phyloP scores from a whole-genome alignment of 2,329 filamentous ascomycete species.

The Aspergillus quadrilineatus region DNA sequence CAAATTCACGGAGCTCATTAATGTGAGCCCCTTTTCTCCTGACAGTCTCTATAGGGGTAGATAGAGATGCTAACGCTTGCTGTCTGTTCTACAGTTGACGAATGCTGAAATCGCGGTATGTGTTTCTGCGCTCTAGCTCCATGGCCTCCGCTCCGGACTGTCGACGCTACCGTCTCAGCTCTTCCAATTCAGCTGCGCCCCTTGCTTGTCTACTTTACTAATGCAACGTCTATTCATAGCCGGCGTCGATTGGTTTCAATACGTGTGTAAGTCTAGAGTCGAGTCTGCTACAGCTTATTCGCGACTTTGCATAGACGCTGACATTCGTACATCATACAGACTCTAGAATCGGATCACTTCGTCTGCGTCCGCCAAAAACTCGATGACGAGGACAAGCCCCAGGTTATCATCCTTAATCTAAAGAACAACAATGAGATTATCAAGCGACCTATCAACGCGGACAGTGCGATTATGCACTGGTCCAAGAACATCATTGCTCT shows the following conservation, averaged over 20 bases:
- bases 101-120: conserved; percentile 56
- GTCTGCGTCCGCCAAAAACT: conserved; percentile 96
- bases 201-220: conserved; percentile 20
- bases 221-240: conserved; percentile 47
- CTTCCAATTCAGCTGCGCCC: neutral
- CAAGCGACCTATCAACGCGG: conserved; percentile 93
- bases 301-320: conserved; percentile 15
- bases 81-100: conserved; percentile 46
- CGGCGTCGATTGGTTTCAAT: conserved; percentile 77
- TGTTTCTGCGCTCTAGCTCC: conserved; percentile 22
- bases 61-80: conserved; percentile 34
- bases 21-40: conserved; percentile 55
- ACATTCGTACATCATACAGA: conserved; percentile 55
- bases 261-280: conserved; percentile 65
- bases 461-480: conserved; percentile 99
- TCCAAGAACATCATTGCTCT: conserved; percentile 92
- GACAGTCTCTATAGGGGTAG: neutral
- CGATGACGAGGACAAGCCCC: conserved; percentile 76
- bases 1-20: conserved; percentile 88
- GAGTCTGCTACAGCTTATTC: neutral
- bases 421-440: conserved; percentile 97
- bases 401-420: conserved; percentile 96
- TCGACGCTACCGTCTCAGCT: conserved; percentile 14
- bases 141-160: conserved; percentile 10
- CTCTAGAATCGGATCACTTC: conserved; percentile 94